phyloP scores from a whole-genome alignment of 345 rosid genomes.

The Gossypium australe region DNA sequence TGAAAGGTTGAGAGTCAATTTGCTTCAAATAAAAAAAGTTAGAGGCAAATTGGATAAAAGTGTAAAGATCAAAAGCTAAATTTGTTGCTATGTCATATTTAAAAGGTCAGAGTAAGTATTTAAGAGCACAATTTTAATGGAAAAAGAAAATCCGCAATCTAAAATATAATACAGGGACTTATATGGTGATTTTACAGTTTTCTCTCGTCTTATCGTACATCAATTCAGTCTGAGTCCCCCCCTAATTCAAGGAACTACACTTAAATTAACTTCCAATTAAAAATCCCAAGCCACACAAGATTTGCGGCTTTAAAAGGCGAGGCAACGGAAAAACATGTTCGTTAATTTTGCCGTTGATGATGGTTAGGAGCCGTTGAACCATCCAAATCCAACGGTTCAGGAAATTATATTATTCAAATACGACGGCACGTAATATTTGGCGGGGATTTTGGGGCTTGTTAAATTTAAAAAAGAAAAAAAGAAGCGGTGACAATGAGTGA shows the following conservation, averaged over 20 bases:
- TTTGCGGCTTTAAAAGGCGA: not conserved
- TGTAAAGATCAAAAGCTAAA: no score
- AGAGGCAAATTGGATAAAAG: no score
- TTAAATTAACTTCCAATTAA: not conserved
- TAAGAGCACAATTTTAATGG: no score
- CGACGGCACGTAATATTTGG: conserved; percentile 7
- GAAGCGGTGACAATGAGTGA: not conserved
- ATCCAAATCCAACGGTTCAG: not conserved
- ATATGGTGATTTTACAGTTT: not conserved
- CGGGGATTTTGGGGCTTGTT: conserved; percentile 2
- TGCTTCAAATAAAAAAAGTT: no score
- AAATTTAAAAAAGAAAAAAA: not conserved
- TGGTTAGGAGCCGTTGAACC: conserved; percentile 8
- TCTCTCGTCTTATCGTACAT: not conserved
- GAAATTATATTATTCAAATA: not conserved
- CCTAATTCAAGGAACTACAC: not conserved
- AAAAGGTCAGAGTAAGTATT: no score
- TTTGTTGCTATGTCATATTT: no score
- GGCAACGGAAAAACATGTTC: not conserved
- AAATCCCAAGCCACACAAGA: not conserved
- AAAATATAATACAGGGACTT: no score
- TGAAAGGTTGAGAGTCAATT: no score
- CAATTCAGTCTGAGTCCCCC: not conserved
- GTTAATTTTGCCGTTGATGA: conserved; percentile 15
- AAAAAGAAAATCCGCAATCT: no score